These are phyloP conservation scores for Blastomyces emzantsi DNA, from an alignment of 2,329 filamentous ascomycete species.

Conservation along the genomic window DNA sequence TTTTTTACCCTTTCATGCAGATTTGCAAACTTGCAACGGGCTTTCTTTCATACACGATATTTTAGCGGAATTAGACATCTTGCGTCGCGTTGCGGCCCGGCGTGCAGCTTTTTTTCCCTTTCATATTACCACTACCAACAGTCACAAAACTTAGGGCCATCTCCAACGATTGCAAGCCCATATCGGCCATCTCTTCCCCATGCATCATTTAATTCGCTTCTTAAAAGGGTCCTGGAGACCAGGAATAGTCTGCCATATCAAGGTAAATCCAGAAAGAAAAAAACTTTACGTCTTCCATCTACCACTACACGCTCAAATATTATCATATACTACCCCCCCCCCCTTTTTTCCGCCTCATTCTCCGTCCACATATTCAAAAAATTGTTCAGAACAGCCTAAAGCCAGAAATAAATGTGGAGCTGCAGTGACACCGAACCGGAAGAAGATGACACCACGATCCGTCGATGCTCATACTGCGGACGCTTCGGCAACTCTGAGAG, in stretches of 20 bases:
- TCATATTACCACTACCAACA: not conserved
- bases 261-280: not conserved
- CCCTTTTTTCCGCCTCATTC: not conserved
- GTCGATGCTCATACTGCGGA: constrained; percentile 18
- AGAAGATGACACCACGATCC: constrained; percentile 12
- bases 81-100: not conserved
- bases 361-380: not conserved
- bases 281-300: not conserved
- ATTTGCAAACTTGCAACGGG: too few relatives aligned
- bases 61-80: not conserved
- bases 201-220: not conserved
- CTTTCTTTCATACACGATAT: not conserved
- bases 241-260: not conserved
- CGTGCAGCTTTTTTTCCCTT: too few relatives aligned
- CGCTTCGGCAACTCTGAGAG: constrained; percentile 12
- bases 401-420: constrained; percentile 14
- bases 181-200: not conserved
- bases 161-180: not conserved
- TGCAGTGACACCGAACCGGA: constrained; percentile 15
- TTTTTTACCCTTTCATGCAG: not conserved
- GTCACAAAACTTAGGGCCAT: not conserved
- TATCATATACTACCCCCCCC: not conserved
- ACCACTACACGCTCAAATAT: not conserved
- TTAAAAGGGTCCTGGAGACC: not conserved
- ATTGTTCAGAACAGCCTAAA: not conserved